Evolutionary conservation across 2,329 filamentous ascomycete species (phyloP), one percentile per base, ranked within the genome.

Genomic region (Cladophialophora chaetospira): DNA sequence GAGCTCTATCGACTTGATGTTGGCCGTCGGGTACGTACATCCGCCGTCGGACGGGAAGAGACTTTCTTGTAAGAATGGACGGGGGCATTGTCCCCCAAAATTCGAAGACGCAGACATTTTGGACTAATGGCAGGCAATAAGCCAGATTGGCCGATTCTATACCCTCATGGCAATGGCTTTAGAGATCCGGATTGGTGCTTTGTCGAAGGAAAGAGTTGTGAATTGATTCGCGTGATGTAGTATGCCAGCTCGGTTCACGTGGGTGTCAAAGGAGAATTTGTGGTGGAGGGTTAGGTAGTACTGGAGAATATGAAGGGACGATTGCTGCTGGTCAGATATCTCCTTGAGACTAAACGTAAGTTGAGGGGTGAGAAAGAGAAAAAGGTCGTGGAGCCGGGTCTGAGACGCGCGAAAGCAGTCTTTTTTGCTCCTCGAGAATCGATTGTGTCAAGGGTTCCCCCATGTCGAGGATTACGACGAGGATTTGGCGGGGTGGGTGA

Each of bases 1-100:
- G 8, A 28, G 31, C 13, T 51, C 25, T 23, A 44, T 29, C 31
- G 31, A 25, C 17, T 40, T 15, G 50, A 60, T 47, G 33, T 47
- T 48, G 11, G 8, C 4, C 19, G 13, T 28, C 26, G 42, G 28
- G 33, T 66, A 77, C 83, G 71, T 82, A 92, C 88, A 89, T 73
- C 89, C 89, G 67, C 82, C 83, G 42, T 70, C 74, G 21, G 71
- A 64, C 44, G 80, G 82, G 67, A 87, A 95, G 57, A 80, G 71
- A 26, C 73, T 72, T 57, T 80, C 79, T 69, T 89, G 83, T 61
- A 86, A 79, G 68, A 94, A 93, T 4, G 90, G 90, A 49, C 79
- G 63, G 13, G 83, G 82, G 71, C 90, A 95, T 15, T 74, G 67
- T 61, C 82, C 84, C 42, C 48, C 59, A 8, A 63, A 48, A 26